Conservation (phyloP, 2,329 filamentous ascomycete species). For the Stagonosporopsis tanaceti region DNA sequence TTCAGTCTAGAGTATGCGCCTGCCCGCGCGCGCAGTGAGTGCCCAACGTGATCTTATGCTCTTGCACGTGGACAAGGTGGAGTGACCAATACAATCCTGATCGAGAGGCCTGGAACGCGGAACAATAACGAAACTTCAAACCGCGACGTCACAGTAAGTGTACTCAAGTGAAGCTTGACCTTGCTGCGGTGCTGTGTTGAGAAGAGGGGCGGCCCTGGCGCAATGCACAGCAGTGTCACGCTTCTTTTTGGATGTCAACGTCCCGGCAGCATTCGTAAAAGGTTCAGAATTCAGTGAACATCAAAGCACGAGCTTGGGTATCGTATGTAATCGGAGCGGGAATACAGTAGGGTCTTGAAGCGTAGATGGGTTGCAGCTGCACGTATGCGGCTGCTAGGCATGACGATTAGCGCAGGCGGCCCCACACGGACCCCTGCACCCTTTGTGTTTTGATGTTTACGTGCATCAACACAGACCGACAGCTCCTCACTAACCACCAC, state of each 20-base stretch:
- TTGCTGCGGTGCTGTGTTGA: background rate
- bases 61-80: constrained; percentile 35
- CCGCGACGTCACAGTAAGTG: background rate
- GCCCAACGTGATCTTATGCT: constrained; percentile 28
- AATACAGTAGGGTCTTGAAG: background rate
- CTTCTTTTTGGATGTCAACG: background rate
- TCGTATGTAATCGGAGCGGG: constrained; percentile 3
- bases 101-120: background rate
- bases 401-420: constrained; percentile 14
- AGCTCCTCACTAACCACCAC: constrained; percentile 21
- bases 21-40: constrained; percentile 1
- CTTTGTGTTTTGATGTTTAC: constrained; percentile 25
- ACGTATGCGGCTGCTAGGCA: background rate
- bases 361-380: background rate
- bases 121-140: background rate
- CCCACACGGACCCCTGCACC: constrained; percentile 16
- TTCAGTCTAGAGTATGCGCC: background rate
- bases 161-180: background rate
- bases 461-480: constrained; percentile 26
- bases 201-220: constrained; percentile 3
- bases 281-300: background rate
- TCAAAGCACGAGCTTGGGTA: background rate
- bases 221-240: background rate
- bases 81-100: constrained; percentile 1
- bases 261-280: background rate